Percentiles rank a stretch among this genome's conserved stretches.
Conservation (phyloP, 306 rosid species). For the Dryas octopetala region DNA sequence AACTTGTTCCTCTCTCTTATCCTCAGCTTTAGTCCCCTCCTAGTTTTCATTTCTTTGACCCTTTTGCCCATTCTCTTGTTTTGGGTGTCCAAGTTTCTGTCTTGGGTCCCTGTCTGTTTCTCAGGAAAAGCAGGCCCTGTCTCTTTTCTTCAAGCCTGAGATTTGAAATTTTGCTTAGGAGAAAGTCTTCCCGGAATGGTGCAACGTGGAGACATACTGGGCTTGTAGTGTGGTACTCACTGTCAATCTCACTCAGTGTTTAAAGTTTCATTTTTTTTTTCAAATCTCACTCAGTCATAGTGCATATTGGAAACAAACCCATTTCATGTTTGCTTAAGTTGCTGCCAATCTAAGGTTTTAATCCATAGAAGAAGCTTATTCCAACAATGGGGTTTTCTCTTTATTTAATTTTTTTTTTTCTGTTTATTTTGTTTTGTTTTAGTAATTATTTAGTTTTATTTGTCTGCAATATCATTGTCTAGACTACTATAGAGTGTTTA, state of each 20-base stretch:
- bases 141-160: slow-evolving; percentile 17
- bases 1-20: neutral
- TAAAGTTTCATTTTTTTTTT: slow-evolving; percentile 2
- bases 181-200: too few relatives aligned
- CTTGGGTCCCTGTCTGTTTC: neutral
- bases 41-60: neutral
- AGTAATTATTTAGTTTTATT: neutral
- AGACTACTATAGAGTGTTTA: neutral
- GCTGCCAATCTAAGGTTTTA: slow-evolving; percentile 2
- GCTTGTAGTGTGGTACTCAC: neutral
- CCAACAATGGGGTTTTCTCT: neutral
- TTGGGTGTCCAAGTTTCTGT: slow-evolving; percentile 16
- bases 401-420: neutral
- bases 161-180: neutral
- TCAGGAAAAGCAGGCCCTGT: neutral
- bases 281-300: slow-evolving; percentile 22
- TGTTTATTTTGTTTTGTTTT: neutral
- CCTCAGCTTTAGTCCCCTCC: neutral
- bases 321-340: neutral
- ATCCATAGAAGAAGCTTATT: slow-evolving; percentile 11
- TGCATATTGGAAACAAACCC: slow-evolving; percentile 11
- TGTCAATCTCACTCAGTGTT: neutral
- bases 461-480: slow-evolving; percentile 15
- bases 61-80: slow-evolving; percentile 1
- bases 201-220: neutral